Conservation (phyloP, 2,329 filamentous ascomycete species). For the Fusarium piperis region DNA sequence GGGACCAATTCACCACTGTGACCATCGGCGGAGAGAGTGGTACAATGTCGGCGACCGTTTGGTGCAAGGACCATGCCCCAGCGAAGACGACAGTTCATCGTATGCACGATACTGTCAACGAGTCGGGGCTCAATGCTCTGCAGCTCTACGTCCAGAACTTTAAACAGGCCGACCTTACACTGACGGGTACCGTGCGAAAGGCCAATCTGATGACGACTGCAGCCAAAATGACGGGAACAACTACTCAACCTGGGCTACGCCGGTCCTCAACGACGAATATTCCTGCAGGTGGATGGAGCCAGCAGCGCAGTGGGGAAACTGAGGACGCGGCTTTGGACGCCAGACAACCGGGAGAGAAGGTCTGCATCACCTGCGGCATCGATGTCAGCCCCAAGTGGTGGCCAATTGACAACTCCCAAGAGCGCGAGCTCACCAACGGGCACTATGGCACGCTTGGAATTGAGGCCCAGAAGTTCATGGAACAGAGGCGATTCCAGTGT, state of each 20-base stretch:
- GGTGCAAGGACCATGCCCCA: slow-evolving; percentile 89
- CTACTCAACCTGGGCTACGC: slow-evolving; percentile 52
- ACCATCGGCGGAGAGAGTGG: slow-evolving; percentile 84
- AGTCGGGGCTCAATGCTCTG: slow-evolving; percentile 78
- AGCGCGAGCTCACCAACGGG: slow-evolving; percentile 63
- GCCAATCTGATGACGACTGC: slow-evolving; percentile 79
- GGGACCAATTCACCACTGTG: slow-evolving; percentile 82
- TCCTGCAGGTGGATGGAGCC: slow-evolving; percentile 31
- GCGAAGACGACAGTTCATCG: slow-evolving; percentile 78
- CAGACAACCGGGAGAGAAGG: slow-evolving; percentile 58
- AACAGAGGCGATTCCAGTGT: slow-evolving; percentile 73
- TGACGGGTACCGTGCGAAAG: slow-evolving; percentile 93
- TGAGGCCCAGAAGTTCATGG: slow-evolving; percentile 68
- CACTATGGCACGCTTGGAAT: slow-evolving; percentile 60
- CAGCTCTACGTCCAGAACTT: slow-evolving; percentile 89
- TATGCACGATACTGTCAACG: slow-evolving; percentile 79
- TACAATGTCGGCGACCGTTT: slow-evolving; percentile 84
- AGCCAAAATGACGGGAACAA: slow-evolving; percentile 61
- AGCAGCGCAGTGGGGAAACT: slow-evolving; percentile 40
- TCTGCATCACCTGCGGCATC: slow-evolving; percentile 72
- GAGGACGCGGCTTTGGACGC: slow-evolving; percentile 41
- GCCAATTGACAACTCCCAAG: slow-evolving; percentile 63
- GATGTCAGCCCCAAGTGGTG: slow-evolving; percentile 82
- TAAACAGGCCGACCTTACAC: slow-evolving; percentile 90
- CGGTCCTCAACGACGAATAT: slow-evolving; percentile 65